Base-by-base conservation (phyloP, 2,329 filamentous ascomycete genomes). In the Penicillium nordicum region DNA sequence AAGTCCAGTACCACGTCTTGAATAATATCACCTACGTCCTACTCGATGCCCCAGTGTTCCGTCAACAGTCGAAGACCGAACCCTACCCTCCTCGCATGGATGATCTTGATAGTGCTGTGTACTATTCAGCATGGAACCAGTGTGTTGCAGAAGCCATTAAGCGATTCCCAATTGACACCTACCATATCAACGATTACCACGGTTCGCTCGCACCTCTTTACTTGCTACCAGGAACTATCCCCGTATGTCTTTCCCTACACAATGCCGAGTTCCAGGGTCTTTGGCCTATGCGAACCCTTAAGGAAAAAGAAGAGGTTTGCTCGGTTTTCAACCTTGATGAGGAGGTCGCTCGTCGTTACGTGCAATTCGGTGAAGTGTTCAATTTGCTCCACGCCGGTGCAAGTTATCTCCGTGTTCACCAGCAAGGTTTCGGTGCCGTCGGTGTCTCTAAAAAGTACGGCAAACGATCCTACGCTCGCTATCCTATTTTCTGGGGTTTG, bases 211-310 rank as follows among this genome's bases (percentile, higher is more conserved):
- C 85, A 40, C 85, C 85, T 14, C 76, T 88, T 0, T 86, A 88
- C 67, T 77, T 88, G 14, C 77, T 88, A 2, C 85, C 86, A 1
- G 72, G 82, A 58, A 84, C 82, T 0, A 80, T 88, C 38, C 85
- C 84, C 6, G 79, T 79, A 60, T 85, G 83, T 64, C 71, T 88
- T 7, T 87, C 85, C 1, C 80, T 88, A n/a, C 85, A 88, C 72
- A 88, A 88, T 61, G 85, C 85, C 46, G 85, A 88, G 61, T 88
- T 88, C 69, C 85, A 88, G 67, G 85, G 85, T 58, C 76, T 88
- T 23, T 88, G 85, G 85, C 84, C 85, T 0, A 86, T 88, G 80
- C 78, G 85, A 8, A 85, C 80, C 9, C 75, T 80, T 4, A 79
- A 82, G 48, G 85, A 88, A 64, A 77, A 79, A 50, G 79, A 82